phyloP scores from a whole-genome alignment of 2,329 filamentous ascomycete species.

The Fusarium sp. region DNA sequence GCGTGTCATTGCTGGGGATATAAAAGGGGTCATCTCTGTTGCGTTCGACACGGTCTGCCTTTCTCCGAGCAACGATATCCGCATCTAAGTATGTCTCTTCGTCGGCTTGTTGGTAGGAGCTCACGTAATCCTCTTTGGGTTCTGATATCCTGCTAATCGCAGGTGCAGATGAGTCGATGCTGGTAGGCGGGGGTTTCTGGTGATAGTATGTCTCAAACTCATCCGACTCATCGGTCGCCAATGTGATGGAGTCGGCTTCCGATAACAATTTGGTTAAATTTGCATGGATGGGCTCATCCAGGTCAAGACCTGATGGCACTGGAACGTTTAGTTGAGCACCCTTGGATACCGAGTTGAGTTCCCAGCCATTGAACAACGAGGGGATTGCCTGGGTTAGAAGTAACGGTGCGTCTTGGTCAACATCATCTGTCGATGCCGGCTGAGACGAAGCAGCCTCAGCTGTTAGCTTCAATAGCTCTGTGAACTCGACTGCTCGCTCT shows the following conservation, averaged over 20 bases:
- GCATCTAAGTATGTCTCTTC: conserved; percentile 77
- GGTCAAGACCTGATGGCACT: conserved; percentile 77
- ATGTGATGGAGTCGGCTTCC: conserved; percentile 61
- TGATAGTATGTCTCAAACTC: conserved; percentile 77
- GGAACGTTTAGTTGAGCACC: conserved; percentile 90
- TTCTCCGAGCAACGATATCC: conserved; percentile 78
- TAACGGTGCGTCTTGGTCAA: conserved; percentile 76
- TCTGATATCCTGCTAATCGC: conserved; percentile 66
- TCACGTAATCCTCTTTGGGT: conserved; percentile 59
- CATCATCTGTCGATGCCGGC: conserved; percentile 63
- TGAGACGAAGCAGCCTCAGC: conserved; percentile 82
- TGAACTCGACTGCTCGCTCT: conserved; percentile 91
- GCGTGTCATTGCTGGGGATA: conserved; percentile 70
- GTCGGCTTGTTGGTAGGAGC: conserved; percentile 69
- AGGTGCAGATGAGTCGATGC: conserved; percentile 62
- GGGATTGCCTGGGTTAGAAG: conserved; percentile 92
- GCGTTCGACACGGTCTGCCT: conserved; percentile 80
- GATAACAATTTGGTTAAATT: conserved; percentile 76
- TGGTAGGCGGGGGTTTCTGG: conserved; percentile 62
- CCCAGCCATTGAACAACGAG: conserved; percentile 84
- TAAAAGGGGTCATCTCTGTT: conserved; percentile 97
- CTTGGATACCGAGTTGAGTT: conserved; percentile 88
- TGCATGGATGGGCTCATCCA: conserved; percentile 84
- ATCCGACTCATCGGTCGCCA: conserved; percentile 66
- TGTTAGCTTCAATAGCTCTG: conserved; percentile 88